Base-by-base conservation (phyloP, 768 basidiomycete species). In the Basidioascus undulatus region DNA sequence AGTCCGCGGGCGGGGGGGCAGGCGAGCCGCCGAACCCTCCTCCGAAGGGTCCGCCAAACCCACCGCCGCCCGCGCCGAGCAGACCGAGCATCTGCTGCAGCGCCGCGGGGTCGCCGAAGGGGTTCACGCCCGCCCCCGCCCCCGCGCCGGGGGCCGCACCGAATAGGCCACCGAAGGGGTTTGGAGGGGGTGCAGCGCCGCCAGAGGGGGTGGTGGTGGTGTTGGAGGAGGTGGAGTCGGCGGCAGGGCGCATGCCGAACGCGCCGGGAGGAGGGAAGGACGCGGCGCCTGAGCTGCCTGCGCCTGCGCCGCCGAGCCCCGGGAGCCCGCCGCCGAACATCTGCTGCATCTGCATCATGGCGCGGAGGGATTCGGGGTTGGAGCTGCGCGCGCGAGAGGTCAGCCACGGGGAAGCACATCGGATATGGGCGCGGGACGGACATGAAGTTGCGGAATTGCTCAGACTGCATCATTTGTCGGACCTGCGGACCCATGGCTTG, bases 401-500 rank as follows among this genome's bases (percentile, higher is more conserved):
- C 18, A 51, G 26, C 24, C 32, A 40, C 3, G 4, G 16, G 6
- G 32, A 7, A n/a, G 25, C 10, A 27, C 7, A 26, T 18, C n/a
- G 20, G 15, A 18, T 19, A 32, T 7, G 9, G 41, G 24, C 38
- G 35, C n/a, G 39, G 36, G 10, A 62, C 71, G 34, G 48, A 77
- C 75, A 83, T 64, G 69, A 82, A 69, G 47, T 74, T 63, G 34
- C 79, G 62, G 54, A 82, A 81, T 32, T 66, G 62, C 24, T 73
- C 71, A 53, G 71, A 76, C 54, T 76, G 74, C 59, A 83, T 77
- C 35, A 79, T 64, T 44, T 75, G 63, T 18, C 84, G 66, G 15
- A 82, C 69, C 52, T 81, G 78, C 0, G 83, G 82, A 1, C 66
- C 78, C 71, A 86, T 76, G 0, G 53, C 61, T 55, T 23, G 69